Percentiles rank a stretch among this genome's conserved stretches.
Conservation (phyloP, 2,329 filamentous ascomycete genomes). For the Hymenotorrendiella dingleyae region DNA sequence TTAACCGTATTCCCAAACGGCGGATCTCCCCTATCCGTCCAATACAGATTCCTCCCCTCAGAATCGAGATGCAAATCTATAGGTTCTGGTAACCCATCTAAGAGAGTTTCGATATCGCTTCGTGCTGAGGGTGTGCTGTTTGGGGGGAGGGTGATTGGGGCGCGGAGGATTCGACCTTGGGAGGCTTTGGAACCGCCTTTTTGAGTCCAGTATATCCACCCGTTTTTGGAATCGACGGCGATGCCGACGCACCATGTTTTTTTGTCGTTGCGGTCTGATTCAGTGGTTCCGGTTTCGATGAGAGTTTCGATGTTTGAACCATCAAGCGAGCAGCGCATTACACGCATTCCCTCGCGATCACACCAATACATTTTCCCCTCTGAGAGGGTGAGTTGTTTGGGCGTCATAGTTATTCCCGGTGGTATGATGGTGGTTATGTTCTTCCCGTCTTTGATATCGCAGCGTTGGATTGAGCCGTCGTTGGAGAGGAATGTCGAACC, state of each 20-base stretch:
- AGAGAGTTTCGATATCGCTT: conserved; percentile 8
- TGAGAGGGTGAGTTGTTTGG: conserved; percentile 33
- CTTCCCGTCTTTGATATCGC: conserved; percentile 38
- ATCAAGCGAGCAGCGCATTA: conserved; percentile 35
- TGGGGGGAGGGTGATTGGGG: background rate
- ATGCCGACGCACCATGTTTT: conserved; percentile 50
- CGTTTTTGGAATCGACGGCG: conserved; percentile 35
- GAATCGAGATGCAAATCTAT: conserved; percentile 51
- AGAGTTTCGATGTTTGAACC: conserved; percentile 33
- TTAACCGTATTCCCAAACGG: conserved; percentile 50
- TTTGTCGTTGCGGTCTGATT: conserved; percentile 1
- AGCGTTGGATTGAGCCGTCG: conserved; percentile 16
- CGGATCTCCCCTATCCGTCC: conserved; percentile 54
- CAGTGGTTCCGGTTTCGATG: conserved; percentile 11
- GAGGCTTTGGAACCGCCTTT: conserved; percentile 26
- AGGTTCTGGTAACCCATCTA: conserved; percentile 45
- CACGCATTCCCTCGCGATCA: conserved; percentile 38
- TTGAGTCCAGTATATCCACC: conserved; percentile 27
- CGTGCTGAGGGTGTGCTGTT: conserved; percentile 2
- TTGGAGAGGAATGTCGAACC: conserved; percentile 26
- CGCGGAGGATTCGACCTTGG: conserved; percentile 8
- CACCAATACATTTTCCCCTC: conserved; percentile 33
- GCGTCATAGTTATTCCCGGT: conserved; percentile 42
- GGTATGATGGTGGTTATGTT: conserved; percentile 38
- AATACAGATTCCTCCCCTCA: conserved; percentile 41